Conservation (phyloP, 495 filamentous ascomycete genomes). For the Ramalina intermedia region DNA sequence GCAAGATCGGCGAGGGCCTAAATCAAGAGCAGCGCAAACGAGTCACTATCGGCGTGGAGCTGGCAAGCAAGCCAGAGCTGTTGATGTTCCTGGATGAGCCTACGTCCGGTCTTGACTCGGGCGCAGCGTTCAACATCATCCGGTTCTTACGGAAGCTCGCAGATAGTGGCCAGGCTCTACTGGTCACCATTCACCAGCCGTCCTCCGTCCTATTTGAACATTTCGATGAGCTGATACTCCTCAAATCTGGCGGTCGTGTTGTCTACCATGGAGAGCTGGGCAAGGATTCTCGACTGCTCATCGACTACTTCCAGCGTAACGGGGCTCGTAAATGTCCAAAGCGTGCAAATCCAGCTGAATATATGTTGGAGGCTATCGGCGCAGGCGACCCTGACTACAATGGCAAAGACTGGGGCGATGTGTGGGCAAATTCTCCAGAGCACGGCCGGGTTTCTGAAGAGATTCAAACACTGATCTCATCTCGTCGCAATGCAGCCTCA, state of each 20-base stretch:
- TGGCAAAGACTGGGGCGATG: slow-evolving; percentile 46
- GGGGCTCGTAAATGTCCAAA: slow-evolving; percentile 44
- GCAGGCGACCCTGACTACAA: slow-evolving; percentile 48
- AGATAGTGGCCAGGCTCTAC: slow-evolving; percentile 69
- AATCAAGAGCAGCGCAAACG: slow-evolving; percentile 85
- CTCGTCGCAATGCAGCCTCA: slow-evolving; percentile 20
- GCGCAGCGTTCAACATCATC: slow-evolving; percentile 78
- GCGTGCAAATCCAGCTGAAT: slow-evolving; percentile 50
- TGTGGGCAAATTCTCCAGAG: slow-evolving; percentile 39
- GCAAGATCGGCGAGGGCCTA: slow-evolving; percentile 58
- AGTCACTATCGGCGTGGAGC: slow-evolving; percentile 79
- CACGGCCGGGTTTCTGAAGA: slow-evolving; percentile 28
- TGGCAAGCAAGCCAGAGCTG: slow-evolving; percentile 73
- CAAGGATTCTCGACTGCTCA: slow-evolving; percentile 35
- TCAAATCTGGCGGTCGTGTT: slow-evolving; percentile 47
- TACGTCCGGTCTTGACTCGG: slow-evolving; percentile 74
- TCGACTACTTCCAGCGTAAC: slow-evolving; percentile 49
- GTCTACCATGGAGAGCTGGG: slow-evolving; percentile 54
- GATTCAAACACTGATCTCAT: slow-evolving; percentile 30
- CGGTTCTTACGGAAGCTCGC: slow-evolving; percentile 77
- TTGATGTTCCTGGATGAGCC: slow-evolving; percentile 85
- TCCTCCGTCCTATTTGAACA: slow-evolving; percentile 66
- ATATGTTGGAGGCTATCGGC: slow-evolving; percentile 55
- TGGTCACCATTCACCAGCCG: slow-evolving; percentile 89
- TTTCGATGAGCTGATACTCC: slow-evolving; percentile 52